A percentile compares a stretch with the other conserved stretches of the same genome.
These are phyloP conservation scores for Backusella sp. DNA, from an alignment of 192 early-diverging fungal genomes.

Conservation along the genomic window DNA sequence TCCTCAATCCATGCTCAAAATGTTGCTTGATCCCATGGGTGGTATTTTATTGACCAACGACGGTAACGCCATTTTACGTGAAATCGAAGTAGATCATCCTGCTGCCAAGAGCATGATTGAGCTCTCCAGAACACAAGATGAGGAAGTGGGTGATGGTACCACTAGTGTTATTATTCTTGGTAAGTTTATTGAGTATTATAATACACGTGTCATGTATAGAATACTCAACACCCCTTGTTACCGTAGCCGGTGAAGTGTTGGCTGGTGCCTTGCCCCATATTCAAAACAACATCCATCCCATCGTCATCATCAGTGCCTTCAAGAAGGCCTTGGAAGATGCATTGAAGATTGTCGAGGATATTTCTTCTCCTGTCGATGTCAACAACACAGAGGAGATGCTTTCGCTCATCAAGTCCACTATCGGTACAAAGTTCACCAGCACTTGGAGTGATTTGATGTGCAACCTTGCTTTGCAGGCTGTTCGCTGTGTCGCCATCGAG, in stretches of 20 bases:
- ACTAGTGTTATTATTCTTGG: conserved; percentile 98
- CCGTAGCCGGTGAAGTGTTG: conserved; percentile 91
- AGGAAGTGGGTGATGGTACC: conserved; percentile 99
- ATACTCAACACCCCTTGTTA: not conserved
- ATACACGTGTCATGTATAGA: not conserved
- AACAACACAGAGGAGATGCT: conserved; percentile 89
- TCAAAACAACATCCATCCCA: conserved; percentile 97
- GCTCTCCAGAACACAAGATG: conserved; percentile 98
- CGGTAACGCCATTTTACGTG: conserved; percentile 97
- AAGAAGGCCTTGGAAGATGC: conserved; percentile 94
- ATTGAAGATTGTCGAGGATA: conserved; percentile 78
- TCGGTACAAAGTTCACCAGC: conserved; percentile 96
- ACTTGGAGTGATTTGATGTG: conserved; percentile 99
- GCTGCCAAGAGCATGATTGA: conserved; percentile 99
- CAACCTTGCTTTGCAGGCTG: conserved; percentile 90
- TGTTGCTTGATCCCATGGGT: conserved; percentile 99
- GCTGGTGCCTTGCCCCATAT: conserved; percentile 88
- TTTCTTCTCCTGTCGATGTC: conserved; percentile 83
- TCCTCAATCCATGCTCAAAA: conserved; percentile 98
- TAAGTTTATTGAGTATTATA: conserved; percentile 33
- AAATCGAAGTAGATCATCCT: conserved; percentile 99
- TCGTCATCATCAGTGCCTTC: conserved; percentile 92
- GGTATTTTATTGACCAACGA: conserved; percentile 98
- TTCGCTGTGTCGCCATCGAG: conserved; percentile 80
- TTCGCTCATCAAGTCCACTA: conserved; percentile 83